These are phyloP conservation scores for Lasiodiplodia hormozganensis DNA, from an alignment of 2,329 filamentous ascomycete genomes.

Conservation along the genomic window DNA sequence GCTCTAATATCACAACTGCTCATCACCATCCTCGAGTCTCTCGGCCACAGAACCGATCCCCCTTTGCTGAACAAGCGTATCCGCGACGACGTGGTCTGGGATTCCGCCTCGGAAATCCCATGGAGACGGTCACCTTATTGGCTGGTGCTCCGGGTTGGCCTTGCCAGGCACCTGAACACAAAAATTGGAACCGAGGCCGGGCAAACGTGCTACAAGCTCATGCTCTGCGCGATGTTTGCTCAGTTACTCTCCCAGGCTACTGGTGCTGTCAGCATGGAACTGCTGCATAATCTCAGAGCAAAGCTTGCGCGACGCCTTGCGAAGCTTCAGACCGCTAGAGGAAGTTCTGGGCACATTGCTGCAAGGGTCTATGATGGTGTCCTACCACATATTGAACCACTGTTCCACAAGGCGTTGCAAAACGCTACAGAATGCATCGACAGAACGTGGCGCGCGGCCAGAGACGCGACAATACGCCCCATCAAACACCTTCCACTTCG, in stretches of 20 bases:
- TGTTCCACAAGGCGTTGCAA: constrained; percentile 33
- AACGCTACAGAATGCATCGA: constrained; percentile 34
- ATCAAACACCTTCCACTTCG: constrained; percentile 53
- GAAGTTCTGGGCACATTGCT: constrained; percentile 28
- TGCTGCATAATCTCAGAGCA: constrained; percentile 51
- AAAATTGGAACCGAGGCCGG: constrained; percentile 51
- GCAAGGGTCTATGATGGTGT: constrained; percentile 37
- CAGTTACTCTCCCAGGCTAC: constrained; percentile 53
- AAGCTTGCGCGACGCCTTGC: constrained; percentile 66
- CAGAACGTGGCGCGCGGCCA: constrained; percentile 35
- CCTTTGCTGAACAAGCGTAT: constrained; percentile 62
- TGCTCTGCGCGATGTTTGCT: constrained; percentile 59
- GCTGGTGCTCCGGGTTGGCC: constrained; percentile 66
- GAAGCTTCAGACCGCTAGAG: constrained; percentile 60
- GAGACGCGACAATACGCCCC: constrained; percentile 39
- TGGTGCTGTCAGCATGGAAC: constrained; percentile 44
- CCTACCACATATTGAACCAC: constrained; percentile 36
- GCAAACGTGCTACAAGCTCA: constrained; percentile 62
- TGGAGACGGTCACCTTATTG: constrained; percentile 70
- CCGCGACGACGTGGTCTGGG: constrained; percentile 67
- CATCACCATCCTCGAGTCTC: constrained; percentile 64
- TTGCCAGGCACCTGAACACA: constrained; percentile 60
- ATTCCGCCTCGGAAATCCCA: constrained; percentile 53
- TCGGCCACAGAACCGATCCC: constrained; percentile 52
- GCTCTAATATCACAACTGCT: constrained; percentile 66